Conservation (phyloP, 306 rosid genomes). For the Prunus mume region DNA sequence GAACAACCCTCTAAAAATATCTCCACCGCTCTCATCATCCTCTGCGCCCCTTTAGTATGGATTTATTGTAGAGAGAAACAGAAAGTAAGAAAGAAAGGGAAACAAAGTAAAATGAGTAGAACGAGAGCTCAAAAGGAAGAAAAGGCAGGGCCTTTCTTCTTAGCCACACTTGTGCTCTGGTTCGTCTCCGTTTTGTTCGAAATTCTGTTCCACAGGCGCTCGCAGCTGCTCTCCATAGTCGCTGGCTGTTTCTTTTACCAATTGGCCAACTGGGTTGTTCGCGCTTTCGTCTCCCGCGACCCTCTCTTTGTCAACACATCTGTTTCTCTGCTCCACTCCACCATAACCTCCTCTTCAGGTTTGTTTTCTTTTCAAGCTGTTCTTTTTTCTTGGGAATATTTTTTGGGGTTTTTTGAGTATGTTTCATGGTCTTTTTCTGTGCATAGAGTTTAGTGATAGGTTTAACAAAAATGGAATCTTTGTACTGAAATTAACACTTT, state of each 20-base stretch:
- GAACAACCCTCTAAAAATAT: background rate
- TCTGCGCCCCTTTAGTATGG: background rate
- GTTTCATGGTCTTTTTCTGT: background rate
- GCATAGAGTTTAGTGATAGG: background rate
- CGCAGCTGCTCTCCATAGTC: constrained; percentile 46
- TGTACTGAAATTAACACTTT: background rate
- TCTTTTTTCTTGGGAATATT: background rate
- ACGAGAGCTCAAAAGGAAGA: constrained; percentile 15
- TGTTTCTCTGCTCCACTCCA: constrained; percentile 85
- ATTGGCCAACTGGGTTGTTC: constrained; percentile 48
- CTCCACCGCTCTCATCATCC: background rate
- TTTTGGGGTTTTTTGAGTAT: background rate
- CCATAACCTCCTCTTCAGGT: constrained; percentile 77
- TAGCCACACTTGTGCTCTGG: constrained; percentile 59
- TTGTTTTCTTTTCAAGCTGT: background rate
- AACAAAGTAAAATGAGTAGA: constrained; percentile 33
- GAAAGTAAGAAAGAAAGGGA: background rate
- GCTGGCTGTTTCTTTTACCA: constrained; percentile 67
- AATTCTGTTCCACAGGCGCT: constrained; percentile 45
- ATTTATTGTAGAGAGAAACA: background rate
- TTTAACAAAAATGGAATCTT: background rate
- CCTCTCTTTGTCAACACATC: constrained; percentile 79
- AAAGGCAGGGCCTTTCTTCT: constrained; percentile 52
- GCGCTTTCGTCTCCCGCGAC: constrained; percentile 46
- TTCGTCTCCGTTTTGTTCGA: constrained; percentile 49